Conservation (phyloP, 1,284 basidiomycete species). For the Afroboletus lepidellus region DNA sequence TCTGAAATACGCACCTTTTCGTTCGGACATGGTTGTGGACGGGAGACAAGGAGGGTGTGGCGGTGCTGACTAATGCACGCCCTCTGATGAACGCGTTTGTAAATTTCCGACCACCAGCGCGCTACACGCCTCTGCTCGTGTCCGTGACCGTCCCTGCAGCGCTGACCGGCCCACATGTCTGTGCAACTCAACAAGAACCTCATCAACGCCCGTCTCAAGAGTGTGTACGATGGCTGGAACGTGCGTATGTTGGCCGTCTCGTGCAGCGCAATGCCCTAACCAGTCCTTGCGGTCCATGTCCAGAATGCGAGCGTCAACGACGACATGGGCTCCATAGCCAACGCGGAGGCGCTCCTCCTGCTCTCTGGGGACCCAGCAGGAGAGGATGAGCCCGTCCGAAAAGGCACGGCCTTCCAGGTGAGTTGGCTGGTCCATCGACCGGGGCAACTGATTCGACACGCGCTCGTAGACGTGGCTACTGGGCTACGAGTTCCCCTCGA, state of each 20-base stretch:
- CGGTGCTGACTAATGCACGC: constrained; percentile 30
- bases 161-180: constrained; percentile 32
- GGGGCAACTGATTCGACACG: constrained; percentile 20
- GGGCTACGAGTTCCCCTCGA: constrained; percentile 96
- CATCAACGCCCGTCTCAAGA: constrained; percentile 67
- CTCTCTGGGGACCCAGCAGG: constrained; percentile 81
- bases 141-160: constrained; percentile 1
- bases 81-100: constrained; percentile 29
- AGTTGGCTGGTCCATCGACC: constrained; percentile 22
- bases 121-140: constrained; percentile 15
- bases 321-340: constrained; percentile 66
- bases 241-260: constrained; percentile 43
- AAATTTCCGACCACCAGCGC: constrained; percentile 31
- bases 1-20: constrained; percentile 60
- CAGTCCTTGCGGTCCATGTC: constrained; percentile 7
- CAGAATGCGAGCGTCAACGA: constrained; percentile 65
- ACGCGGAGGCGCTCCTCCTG: constrained; percentile 71
- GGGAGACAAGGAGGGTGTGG: constrained; percentile 5
- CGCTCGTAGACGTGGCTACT: constrained; percentile 82
- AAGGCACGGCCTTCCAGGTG: constrained; percentile 90
- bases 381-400: constrained; percentile 81
- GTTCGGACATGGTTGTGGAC: constrained; percentile 75
- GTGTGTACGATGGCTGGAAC: constrained; percentile 72
- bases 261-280: constrained; percentile 9
- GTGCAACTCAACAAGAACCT: constrained; percentile 57